Conservation (phyloP, 2,329 filamentous ascomycete genomes). For the Claviceps sp. region DNA sequence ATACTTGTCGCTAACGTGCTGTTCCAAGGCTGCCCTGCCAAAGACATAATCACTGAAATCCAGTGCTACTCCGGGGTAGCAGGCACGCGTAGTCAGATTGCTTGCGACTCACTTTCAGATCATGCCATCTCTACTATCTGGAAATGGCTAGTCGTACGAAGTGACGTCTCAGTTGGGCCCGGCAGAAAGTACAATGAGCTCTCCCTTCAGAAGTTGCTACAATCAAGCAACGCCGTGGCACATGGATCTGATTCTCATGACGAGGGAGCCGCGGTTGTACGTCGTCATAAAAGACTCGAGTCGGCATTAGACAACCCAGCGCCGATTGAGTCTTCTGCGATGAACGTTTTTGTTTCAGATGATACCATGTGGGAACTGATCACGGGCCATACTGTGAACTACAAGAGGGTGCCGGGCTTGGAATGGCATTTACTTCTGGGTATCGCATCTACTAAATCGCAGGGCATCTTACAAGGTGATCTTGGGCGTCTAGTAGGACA, state of each 20-base stretch:
- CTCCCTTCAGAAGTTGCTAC: slow-evolving; percentile 22
- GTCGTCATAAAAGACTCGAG: neutral
- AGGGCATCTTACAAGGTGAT: slow-evolving; percentile 48
- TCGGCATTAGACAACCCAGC: neutral
- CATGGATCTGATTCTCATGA: neutral
- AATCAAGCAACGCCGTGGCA: neutral
- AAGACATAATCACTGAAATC: slow-evolving; percentile 20
- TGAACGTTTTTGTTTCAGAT: slow-evolving; percentile 35
- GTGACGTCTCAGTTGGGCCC: slow-evolving; percentile 23
- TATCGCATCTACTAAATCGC: slow-evolving; percentile 38
- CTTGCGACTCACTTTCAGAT: slow-evolving; percentile 10
- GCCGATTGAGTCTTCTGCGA: neutral
- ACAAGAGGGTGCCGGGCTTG: slow-evolving; percentile 42
- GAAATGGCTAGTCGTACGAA: slow-evolving; percentile 21
- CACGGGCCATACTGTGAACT: slow-evolving; percentile 44
- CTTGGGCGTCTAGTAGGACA: slow-evolving; percentile 43
- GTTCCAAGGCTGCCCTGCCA: slow-evolving; percentile 17
- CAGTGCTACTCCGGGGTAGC: slow-evolving; percentile 12
- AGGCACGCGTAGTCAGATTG: slow-evolving; percentile 6
- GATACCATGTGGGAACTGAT: slow-evolving; percentile 46
- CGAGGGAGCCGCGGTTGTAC: neutral
- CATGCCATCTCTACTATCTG: slow-evolving; percentile 20
- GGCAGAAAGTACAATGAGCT: slow-evolving; percentile 23
- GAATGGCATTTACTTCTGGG: slow-evolving; percentile 46
- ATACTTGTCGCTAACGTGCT: neutral